phyloP scores from a whole-genome alignment of 257 asterid genomes.

The Datura wrightii region DNA sequence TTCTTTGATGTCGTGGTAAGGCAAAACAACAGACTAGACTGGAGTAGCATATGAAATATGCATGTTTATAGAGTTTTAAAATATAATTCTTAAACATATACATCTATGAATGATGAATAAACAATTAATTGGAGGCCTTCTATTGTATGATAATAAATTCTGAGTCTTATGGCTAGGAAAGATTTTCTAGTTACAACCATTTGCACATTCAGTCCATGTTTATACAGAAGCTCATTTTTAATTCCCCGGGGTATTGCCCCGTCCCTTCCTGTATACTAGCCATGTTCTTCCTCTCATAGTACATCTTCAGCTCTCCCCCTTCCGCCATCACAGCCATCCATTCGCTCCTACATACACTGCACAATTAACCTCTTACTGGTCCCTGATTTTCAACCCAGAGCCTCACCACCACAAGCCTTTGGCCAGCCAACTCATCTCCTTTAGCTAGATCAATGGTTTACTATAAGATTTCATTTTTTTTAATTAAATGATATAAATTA shows the following conservation, averaged over 20 bases:
- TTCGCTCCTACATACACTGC: too few species aligned
- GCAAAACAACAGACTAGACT: background rate
- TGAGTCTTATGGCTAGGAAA: slow-evolving; percentile 9
- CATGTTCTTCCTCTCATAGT: background rate
- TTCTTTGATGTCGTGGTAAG: background rate
- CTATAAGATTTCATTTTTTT: background rate
- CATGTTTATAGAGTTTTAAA: background rate
- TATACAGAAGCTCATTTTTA: background rate
- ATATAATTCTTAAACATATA: background rate
- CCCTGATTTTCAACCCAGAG: background rate
- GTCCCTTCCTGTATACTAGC: background rate
- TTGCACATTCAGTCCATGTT: background rate
- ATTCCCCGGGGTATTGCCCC: background rate
- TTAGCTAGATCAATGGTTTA: background rate
- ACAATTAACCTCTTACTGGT: too few species aligned
- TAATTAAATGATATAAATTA: background rate
- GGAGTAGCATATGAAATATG: background rate
- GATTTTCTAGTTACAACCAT: slow-evolving; percentile 1
- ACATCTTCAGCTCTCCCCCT: too few species aligned
- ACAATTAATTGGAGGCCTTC: background rate
- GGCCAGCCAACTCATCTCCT: background rate
- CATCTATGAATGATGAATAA: background rate
- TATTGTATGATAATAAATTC: background rate
- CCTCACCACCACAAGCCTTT: background rate
- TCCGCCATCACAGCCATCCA: too few species aligned